A percentile compares a stretch with the other conserved stretches of the same genome.
Conservation (phyloP, 345 rosid genomes). For the Carallia pectinifolia region DNA sequence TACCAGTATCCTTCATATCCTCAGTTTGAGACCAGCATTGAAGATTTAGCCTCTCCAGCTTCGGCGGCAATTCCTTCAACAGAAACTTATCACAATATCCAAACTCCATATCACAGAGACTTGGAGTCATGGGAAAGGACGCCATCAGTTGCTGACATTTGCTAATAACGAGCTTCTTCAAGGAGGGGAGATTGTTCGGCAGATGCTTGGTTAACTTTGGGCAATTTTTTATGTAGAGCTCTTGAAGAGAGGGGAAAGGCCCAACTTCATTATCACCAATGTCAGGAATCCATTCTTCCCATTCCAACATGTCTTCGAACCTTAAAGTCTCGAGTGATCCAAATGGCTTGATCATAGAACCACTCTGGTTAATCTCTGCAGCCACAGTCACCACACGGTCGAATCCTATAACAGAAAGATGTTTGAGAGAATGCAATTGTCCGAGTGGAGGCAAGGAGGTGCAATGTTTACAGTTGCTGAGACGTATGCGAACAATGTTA, state of each 20-base stretch:
- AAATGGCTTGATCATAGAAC: not conserved
- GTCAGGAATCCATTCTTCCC: not conserved
- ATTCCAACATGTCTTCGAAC: not conserved
- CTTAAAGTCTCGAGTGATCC: not conserved
- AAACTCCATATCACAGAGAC: not conserved
- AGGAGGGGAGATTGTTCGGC: not conserved
- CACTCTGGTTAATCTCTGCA: not conserved
- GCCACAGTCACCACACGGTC: not conserved
- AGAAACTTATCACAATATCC: too few relatives aligned
- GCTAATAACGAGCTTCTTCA: not conserved
- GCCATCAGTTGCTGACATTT: not conserved
- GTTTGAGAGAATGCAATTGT: not conserved
- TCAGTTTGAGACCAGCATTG: not conserved
- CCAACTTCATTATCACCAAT: not conserved
- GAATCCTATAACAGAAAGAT: not conserved
- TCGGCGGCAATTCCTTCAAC: too few relatives aligned
- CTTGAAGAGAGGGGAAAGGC: not conserved
- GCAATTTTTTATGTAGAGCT: not conserved
- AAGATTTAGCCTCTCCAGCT: not conserved
- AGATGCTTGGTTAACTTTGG: slow-evolving; percentile 4
- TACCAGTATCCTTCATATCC: not conserved
- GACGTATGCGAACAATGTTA: not conserved
- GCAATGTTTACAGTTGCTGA: not conserved
- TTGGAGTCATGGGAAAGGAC: not conserved
- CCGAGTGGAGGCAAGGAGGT: slow-evolving; percentile 4